Conservation (phyloP, 805 yeast species). For the Barnettozyma vustinii region DNA sequence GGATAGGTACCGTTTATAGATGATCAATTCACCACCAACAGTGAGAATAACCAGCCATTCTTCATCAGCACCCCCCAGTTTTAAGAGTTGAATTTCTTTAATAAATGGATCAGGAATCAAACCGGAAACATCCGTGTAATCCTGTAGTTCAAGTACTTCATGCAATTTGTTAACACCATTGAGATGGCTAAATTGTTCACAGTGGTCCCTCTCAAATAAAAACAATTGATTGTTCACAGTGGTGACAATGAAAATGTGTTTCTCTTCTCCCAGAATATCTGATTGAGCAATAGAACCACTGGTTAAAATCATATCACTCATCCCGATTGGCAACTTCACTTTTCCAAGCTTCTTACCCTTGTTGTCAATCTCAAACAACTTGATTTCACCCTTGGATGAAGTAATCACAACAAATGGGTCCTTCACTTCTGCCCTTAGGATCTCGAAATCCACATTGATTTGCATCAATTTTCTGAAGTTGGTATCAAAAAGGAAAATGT, state of each 20-base stretch:
- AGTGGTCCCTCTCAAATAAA: constrained; percentile 50
- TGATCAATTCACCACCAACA: constrained; percentile 71
- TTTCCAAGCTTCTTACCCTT: constrained; percentile 30
- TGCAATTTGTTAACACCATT: constrained; percentile 32
- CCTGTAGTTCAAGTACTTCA: constrained; percentile 34
- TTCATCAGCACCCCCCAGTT: constrained; percentile 60
- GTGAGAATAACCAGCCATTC: constrained; percentile 70
- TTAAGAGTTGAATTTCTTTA: constrained; percentile 59
- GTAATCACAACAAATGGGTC: constrained; percentile 63
- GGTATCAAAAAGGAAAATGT: constrained; percentile 56
- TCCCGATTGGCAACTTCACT: constrained; percentile 31
- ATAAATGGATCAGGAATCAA: constrained; percentile 65
- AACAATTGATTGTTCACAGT: constrained; percentile 75
- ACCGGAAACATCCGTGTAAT: constrained; percentile 29
- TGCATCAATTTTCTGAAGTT: constrained; percentile 50
- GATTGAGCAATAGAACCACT: constrained; percentile 60
- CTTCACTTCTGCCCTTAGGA: constrained; percentile 54
- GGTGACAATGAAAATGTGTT: constrained; percentile 52
- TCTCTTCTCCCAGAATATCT: constrained; percentile 33
- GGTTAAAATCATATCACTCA: constrained; percentile 51
- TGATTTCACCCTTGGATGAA: constrained; percentile 65
- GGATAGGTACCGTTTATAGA: constrained; percentile 55
- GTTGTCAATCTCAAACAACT: constrained; percentile 43
- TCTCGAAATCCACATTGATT: constrained; percentile 51
- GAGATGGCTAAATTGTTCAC: constrained; percentile 34